Evolutionary conservation across 2,329 filamentous ascomycete species (phyloP), one percentile per base, ranked within the genome.

Genomic region (Fusarium sp.): DNA sequence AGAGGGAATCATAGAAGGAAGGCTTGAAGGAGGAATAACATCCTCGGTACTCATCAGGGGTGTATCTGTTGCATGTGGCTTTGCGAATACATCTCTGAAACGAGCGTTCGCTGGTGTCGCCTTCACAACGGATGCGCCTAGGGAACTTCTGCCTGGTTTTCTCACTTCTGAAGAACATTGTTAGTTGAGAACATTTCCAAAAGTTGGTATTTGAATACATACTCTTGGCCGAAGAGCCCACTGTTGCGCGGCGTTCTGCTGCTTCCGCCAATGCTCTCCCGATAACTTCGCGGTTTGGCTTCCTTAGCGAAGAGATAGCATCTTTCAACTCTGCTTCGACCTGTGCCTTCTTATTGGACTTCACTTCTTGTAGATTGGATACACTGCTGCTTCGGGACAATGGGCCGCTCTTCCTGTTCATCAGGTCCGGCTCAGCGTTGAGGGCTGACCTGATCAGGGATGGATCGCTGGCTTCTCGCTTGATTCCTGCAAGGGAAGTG

Each of bases 291-390:
- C 93, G 87, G 73, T 95, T 94, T 2, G 93, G 93, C 78, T 90
- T 93, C 76, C 92, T 90, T 41, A 95, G 78, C 12, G 89, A 86
- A 8, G 87, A 87, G 49, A 96, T 94, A 11, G 93, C 93, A 61
- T 93, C 88, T 69, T 89, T 88, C 33, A 95, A 79, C 74, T 94
- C 90, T 28, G 89, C 88, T 47, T 93, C 89, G 3, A 93, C 85
- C 23, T 86, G 80, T 5, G 89, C 90, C 75, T 91, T 91, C 77
- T 88, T 92, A 72, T 83, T 88, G 31, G 87, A 84, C 77, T 88
- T 92, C 2, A 81, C 77, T 57, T 89, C 87, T 4, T 84, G 84
- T 29, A 84, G 78, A 35, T 82, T 84, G 28, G 83, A 83, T 66
- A 85, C 82, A 69, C 84, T 85, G 55, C 80, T 84, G 69, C 79